A percentile compares a stretch with the other conserved stretches of the same genome.
These are phyloP conservation scores for Dalechampia spathulata DNA, from an alignment of 441 rosid genomes.

Conservation along the genomic window DNA sequence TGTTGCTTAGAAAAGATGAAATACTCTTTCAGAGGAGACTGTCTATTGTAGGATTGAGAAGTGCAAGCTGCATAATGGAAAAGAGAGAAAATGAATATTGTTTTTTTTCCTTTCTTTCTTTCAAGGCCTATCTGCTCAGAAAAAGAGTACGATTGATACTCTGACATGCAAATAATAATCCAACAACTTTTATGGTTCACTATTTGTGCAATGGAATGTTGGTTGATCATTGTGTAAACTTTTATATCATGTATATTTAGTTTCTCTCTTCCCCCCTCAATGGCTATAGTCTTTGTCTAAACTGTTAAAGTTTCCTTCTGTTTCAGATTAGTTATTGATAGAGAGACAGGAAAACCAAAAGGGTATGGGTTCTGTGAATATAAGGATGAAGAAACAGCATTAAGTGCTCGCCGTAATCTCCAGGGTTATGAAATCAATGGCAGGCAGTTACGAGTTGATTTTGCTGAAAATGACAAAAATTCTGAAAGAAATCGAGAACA, in stretches of 20 bases:
- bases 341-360: slow-evolving; percentile 98
- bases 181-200: background rate
- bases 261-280: background rate
- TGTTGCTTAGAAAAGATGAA: background rate
- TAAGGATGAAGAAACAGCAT: slow-evolving; percentile 94
- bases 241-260: background rate
- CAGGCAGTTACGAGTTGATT: slow-evolving; percentile 91
- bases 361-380: slow-evolving; percentile 99
- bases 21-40: background rate
- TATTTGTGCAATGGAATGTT: background rate
- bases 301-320: slow-evolving; percentile 13
- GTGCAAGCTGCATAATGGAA: background rate
- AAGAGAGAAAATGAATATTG: background rate
- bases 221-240: no score
- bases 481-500: slow-evolving; percentile 72
- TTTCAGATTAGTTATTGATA: slow-evolving; percentile 85
- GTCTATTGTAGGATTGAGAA: background rate
- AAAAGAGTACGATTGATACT: background rate
- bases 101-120: background rate
- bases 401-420: slow-evolving; percentile 98
- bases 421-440: slow-evolving; percentile 94
- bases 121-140: background rate
- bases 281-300: background rate
- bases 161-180: background rate
- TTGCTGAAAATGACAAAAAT: slow-evolving; percentile 97